Percentiles rank a stretch among this genome's conserved stretches.
Evolutionary conservation across 208 protist genomes (phyloP).

Genomic region (Crithidia brevicula): DNA sequence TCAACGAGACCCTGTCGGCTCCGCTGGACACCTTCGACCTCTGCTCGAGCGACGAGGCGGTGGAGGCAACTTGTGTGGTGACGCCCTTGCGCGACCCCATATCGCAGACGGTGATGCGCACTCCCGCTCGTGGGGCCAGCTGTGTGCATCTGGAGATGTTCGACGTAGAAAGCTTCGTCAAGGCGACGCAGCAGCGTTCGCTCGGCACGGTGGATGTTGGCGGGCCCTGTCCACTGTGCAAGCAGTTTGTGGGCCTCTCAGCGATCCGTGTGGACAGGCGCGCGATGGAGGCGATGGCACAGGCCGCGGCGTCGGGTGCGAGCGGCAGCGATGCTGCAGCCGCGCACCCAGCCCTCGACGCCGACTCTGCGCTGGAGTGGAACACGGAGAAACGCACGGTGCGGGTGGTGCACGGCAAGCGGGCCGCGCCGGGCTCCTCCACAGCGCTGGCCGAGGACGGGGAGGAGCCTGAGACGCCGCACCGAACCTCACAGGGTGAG

Average conservation of each 20-base stretch:
- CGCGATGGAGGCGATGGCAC: conserved; percentile 42
- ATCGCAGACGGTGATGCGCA: conserved; percentile 48
- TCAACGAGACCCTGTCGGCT: conserved; percentile 24
- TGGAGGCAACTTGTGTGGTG: conserved; percentile 42
- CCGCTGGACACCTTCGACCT: conserved; percentile 22
- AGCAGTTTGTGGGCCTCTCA: conserved; percentile 30
- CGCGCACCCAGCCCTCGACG: not conserved
- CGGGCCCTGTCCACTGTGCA: conserved; percentile 62
- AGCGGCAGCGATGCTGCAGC: not conserved
- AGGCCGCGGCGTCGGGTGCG: conserved; percentile 5
- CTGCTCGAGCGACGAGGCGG: conserved; percentile 21
- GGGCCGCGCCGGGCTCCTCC: not conserved
- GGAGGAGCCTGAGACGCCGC: conserved; percentile 20
- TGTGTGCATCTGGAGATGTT: conserved; percentile 83
- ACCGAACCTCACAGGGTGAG: not conserved
- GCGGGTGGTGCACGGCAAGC: conserved; percentile 20
- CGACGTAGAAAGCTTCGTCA: conserved; percentile 74
- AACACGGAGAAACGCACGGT: conserved; percentile 33
- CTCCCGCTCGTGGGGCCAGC: conserved; percentile 53
- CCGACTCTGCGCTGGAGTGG: conserved; percentile 42
- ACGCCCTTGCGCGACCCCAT: conserved; percentile 73
- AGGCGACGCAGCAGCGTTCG: conserved; percentile 40
- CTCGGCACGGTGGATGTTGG: conserved; percentile 29
- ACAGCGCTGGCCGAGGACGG: conserved; percentile 11
- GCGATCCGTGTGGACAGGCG: conserved; percentile 51